phyloP scores from a whole-genome alignment of 2,329 filamentous ascomycete genomes.

The Xylaria sp. region DNA sequence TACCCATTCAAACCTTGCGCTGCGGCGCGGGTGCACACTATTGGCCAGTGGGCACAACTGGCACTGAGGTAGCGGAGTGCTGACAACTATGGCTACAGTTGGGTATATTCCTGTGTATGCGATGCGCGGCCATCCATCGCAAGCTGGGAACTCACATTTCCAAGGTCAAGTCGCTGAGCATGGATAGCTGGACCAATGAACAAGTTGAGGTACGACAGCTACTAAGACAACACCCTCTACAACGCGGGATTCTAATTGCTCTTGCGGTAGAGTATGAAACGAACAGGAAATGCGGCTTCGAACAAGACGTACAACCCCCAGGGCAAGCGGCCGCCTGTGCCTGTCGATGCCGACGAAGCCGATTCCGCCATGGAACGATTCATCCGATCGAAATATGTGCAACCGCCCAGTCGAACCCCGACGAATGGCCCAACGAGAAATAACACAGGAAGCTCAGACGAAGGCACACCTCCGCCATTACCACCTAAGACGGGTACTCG shows the following conservation, averaged over 20 bases:
- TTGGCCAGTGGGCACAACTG: conserved; percentile 2
- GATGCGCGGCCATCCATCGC: conserved; percentile 93
- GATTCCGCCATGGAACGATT: conserved; percentile 96
- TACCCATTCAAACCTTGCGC: conserved; percentile 5
- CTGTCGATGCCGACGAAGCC: conserved; percentile 89
- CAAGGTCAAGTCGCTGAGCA: conserved; percentile 97
- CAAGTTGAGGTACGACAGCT: conserved; percentile 84
- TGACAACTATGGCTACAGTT: conserved; percentile 64
- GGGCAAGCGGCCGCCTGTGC: conserved; percentile 83
- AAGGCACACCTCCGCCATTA: conserved; percentile 68
- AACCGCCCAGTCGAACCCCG: conserved; percentile 53
- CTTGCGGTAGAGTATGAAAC: conserved; percentile 83
- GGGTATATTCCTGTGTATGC: conserved; percentile 97
- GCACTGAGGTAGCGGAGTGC: conserved; percentile 24
- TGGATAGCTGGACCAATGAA: conserved; percentile 96
- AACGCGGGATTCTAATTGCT: conserved; percentile 36
- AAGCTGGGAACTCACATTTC: conserved; percentile 98
- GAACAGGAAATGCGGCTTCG: conserved; percentile 83
- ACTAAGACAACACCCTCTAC: neutral
- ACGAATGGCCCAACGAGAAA: conserved; percentile 51
- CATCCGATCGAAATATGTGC: conserved; percentile 93
- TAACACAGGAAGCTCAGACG: conserved; percentile 63
- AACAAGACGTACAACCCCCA: conserved; percentile 92
- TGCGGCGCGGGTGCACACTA: conserved; percentile 10
- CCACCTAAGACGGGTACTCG: conserved; percentile 73